Evolutionary conservation across 345 rosid genomes (phyloP).

Genomic region (Rhodamnia argentea): DNA sequence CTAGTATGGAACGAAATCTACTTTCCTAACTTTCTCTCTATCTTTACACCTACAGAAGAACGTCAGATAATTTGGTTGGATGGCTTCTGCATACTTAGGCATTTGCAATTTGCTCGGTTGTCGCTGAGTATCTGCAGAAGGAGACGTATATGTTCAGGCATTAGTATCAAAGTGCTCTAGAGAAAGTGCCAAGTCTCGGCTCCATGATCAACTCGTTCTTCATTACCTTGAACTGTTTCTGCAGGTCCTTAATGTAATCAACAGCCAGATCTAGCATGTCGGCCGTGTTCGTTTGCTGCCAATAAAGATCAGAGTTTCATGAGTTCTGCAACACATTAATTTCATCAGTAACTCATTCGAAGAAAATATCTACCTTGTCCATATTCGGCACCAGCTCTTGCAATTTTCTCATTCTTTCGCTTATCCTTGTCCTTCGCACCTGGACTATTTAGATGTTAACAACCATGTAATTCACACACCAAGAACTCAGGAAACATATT

Average conservation of each 20-base stretch:
- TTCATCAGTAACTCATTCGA: background rate
- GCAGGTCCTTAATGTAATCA: slow-evolving; percentile 91
- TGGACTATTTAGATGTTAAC: slow-evolving; percentile 9
- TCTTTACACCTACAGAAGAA: background rate
- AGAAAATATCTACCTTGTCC: slow-evolving; percentile 62
- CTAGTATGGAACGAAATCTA: background rate
- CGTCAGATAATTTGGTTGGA: slow-evolving; percentile 13
- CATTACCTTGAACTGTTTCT: slow-evolving; percentile 66
- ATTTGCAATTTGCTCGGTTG: slow-evolving; percentile 51
- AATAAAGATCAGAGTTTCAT: slow-evolving; percentile 1
- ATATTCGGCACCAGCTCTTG: slow-evolving; percentile 96
- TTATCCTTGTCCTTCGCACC: slow-evolving; percentile 95
- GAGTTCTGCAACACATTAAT: background rate
- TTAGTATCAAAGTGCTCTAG: background rate
- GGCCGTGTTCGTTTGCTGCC: slow-evolving; percentile 91
- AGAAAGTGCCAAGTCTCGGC: background rate
- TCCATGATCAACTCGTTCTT: background rate
- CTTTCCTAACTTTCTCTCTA: background rate
- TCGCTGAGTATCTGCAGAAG: slow-evolving; percentile 47
- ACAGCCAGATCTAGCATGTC: slow-evolving; percentile 98
- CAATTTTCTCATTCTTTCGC: slow-evolving; percentile 92
- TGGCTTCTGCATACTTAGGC: slow-evolving; percentile 26
- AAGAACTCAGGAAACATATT: background rate
- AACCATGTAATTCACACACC: background rate
- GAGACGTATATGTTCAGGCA: background rate